Evolutionary conservation across 768 basidiomycete species (phyloP), one percentile per base, ranked within the genome.

Genomic region (Dioszegia aurantiaca): DNA sequence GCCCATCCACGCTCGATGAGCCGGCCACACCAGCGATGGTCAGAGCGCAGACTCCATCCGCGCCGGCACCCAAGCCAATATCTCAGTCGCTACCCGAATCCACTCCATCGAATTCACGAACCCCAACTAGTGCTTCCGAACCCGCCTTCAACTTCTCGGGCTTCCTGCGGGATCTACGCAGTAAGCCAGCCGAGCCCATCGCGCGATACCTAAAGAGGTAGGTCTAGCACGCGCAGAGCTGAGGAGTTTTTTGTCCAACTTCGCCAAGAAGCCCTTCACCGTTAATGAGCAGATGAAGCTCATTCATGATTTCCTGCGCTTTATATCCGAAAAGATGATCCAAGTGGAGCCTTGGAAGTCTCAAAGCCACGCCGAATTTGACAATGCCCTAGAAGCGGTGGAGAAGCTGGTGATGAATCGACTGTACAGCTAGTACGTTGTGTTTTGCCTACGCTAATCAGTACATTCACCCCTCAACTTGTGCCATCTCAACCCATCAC

Each of bases 331-430:
- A 31, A 88, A 88, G 73, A 99, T 99, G 95, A 81, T 31, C 11
- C 59, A 65, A 26, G 62, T 65, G 28, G 75, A 77, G 26, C 77
- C 78, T 0, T 97, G 92, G 93, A 84, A 84, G 70, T 84, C 85
- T 58, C 83, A 83, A 0, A 81, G 85, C 2, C 86, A 90, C 21
- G 78, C 80, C 5, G 92, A 98, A 75, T 97, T 99, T 64, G 95
- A 98, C 54, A 93, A 94, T 68, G 90, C 92, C 0, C 84, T 91
- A 80, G 95, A 99, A 77, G 93, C 92, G 51, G 97, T 98, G 90
- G 95, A 99, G 81, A 99, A 99, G 77, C 83, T 99, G 6, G 95
- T 99, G 65, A 98, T 99, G 95, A 99, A 98, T 68, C 81, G 91
- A 51, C 79, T 98, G 52, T 98, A 95, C 76, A 90, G 92, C 67